Conservation (phyloP, 208 protist species). For the Naegleria gruberi region DNA sequence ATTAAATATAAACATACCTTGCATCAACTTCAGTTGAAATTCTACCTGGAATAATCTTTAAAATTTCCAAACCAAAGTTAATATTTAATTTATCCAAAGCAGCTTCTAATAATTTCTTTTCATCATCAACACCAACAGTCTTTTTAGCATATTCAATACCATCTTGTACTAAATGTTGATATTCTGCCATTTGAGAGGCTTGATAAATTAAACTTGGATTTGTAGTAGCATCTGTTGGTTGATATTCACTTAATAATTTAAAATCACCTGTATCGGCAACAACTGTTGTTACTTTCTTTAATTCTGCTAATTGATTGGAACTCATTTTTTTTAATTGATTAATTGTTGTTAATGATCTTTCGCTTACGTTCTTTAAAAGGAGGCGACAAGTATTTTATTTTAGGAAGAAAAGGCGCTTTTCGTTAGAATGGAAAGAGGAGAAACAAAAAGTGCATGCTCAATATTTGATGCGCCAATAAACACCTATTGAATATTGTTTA, state of each 20-base stretch:
- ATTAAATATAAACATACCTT: conserved; percentile 1
- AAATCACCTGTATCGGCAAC: conserved; percentile 89
- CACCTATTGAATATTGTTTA: too few species aligned
- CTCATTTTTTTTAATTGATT: background rate
- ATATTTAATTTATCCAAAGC: conserved; percentile 75
- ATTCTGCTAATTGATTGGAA: background rate
- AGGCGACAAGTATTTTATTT: too few species aligned
- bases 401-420: too few species aligned
- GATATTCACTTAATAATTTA: conserved; percentile 74
- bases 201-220: conserved; percentile 90
- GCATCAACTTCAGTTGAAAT: conserved; percentile 94
- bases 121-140: conserved; percentile 47
- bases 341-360: too few species aligned
- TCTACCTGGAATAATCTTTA: conserved; percentile 90
- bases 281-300: background rate
- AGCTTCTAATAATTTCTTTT: conserved; percentile 25
- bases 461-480: too few species aligned
- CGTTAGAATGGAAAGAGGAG: too few species aligned
- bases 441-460: too few species aligned
- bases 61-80: conserved; percentile 90
- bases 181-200: conserved; percentile 74
- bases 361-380: too few species aligned
- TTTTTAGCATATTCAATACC: conserved; percentile 78
- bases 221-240: conserved; percentile 90
- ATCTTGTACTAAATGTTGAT: conserved; percentile 67